Evolutionary conservation across 2,329 filamentous ascomycete species (phyloP), one percentile per base, ranked within the genome.

Genomic region (Fusarium avenaceum): DNA sequence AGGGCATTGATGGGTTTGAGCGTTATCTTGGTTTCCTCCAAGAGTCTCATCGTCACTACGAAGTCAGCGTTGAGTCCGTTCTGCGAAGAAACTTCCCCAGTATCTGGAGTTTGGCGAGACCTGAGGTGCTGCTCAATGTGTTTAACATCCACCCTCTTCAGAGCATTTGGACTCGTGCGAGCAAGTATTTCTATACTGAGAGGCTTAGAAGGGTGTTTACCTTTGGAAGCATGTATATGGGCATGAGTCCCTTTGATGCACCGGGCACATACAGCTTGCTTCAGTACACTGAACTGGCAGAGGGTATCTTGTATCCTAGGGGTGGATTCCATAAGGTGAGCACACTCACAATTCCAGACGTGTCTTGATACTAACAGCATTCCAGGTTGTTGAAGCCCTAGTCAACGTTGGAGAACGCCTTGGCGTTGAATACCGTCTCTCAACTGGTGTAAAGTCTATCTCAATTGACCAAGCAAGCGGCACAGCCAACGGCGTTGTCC

Each of bases 181-280:
- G 85, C 26, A 84, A 84, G 63, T 93, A 93, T 72, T 93, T 93
- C 76, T 85, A 82, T 82, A 90, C 89, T 0, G 90, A 93, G 74
- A 81, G 90, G 58, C 74, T 93, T 72, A 82, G 91, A 63, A 80
- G 90, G 26, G 90, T 91, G 0, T 93, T 93, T 68, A 93, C 91
- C 0, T 93, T 93, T 77, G 90, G 87, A 22, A 92, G 89, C 71
- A 94, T 93, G 91, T 93, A 94, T 74, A 91, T 93, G 88, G 91
- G 91, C 0, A 93, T 93, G 91, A 89, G 85, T 55, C 91, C 91
- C 0, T 93, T 91, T 74, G 89, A 92, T 74, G 90, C 91, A 0
- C 91, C 91, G 0, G 90, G 88, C 5, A 93, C 91, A 3, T 93
- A 93, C 78, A 89, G 86, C 48, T 77, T 93, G 61, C 80, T 93